Base-by-base conservation (phyloP, 352 stramenopile genomes). In the Phytophthora capsici region DNA sequence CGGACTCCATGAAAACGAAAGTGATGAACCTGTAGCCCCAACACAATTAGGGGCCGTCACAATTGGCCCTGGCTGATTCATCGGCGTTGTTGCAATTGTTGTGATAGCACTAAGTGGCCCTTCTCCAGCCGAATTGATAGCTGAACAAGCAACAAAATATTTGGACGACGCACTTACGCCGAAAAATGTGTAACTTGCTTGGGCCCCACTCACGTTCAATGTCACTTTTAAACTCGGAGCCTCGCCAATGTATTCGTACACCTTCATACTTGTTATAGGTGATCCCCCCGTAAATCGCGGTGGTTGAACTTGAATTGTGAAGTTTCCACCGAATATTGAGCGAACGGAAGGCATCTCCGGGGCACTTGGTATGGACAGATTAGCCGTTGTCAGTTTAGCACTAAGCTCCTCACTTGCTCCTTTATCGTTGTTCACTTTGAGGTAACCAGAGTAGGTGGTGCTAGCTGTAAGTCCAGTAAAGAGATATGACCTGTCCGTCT, bases 241-340 rank as follows among this genome's bases (percentile, higher is more conserved):
- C 8, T 69, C 75, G 7, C 64, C n/a, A 4, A 14, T 73, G 8
- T 52, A 52, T 19, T 88, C 70, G 36, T 80, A 88, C 14, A 92
- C 22, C 4, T 72, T 79, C 50, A 89, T 69, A 0, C n/a, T 36
- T 8, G 54, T 81, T 13, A 86, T 62, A 3, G 47, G 0, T 0
- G 61, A 57, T 19, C 84, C 84, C 30, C 84, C 84, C 1, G 76
- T 81, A n/a, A 85, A 73, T 0, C 75, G 1, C 9, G 84, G 80
- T 13, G 58, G 22, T 0, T 57, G 37, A 0, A 89, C 19, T 51
- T 84, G 57, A 12, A 90, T 55, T 4, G 80, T 90, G n/a, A 89
- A 75, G 36, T 85, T 92, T 1, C 81, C 81, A 14, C 84, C 84
- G 63, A 77, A 89, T 23, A 88, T 59, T 6, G 50, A 66, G 14